A percentile compares a stretch with the other conserved stretches of the same genome.
phyloP scores from a whole-genome alignment of 2,329 filamentous ascomycete species.

The Trichoderma semiorbis region DNA sequence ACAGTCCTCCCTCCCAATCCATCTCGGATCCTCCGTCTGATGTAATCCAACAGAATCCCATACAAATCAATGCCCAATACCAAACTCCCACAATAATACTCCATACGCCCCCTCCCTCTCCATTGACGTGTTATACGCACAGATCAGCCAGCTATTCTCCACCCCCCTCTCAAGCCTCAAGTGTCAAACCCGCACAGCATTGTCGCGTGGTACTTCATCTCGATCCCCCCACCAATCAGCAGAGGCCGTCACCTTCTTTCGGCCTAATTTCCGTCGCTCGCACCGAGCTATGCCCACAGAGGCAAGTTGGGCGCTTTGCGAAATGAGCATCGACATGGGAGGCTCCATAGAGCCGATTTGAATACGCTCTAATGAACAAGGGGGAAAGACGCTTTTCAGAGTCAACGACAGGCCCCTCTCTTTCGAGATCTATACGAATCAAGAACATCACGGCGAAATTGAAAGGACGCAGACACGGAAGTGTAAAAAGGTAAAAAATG shows the following conservation, averaged over 20 bases:
- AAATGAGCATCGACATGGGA: slow-evolving; percentile 1
- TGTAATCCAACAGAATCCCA: not conserved
- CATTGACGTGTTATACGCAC: not conserved
- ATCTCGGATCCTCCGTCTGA: not conserved
- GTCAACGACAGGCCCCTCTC: not conserved
- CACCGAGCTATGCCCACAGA: not conserved
- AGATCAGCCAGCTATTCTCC: not conserved
- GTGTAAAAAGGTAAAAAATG: not conserved
- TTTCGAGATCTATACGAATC: not conserved
- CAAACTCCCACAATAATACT: not conserved
- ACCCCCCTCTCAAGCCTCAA: not conserved
- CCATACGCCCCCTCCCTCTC: not conserved
- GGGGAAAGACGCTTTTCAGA: not conserved
- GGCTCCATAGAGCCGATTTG: not conserved
- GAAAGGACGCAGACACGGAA: not conserved
- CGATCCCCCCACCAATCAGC: not conserved
- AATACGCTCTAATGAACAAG: not conserved
- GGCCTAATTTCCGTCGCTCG: not conserved
- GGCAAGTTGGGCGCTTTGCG: not conserved
- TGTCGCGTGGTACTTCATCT: not conserved
- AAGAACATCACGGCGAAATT: not conserved
- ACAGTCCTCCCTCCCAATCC: not conserved
- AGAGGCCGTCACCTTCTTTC: not conserved
- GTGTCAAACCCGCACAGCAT: not conserved
- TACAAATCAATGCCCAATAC: not conserved